Evolutionary conservation across 2,329 filamentous ascomycete genomes (phyloP).

Genomic region (Teratosphaeria destructans): DNA sequence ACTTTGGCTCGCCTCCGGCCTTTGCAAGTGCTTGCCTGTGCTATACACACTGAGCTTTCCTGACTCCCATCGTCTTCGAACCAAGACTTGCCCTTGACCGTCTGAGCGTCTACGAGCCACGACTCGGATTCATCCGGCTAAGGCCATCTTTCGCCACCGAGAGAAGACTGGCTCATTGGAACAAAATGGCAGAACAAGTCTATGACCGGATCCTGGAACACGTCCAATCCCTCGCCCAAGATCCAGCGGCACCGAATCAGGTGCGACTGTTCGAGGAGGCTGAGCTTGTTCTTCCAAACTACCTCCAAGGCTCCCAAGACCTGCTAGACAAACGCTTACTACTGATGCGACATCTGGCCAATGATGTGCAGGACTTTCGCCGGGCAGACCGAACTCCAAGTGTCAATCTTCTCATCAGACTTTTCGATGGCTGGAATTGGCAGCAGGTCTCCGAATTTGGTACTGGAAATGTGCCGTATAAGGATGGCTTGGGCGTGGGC

Average conservation of each 20-base stretch:
- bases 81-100: neutral
- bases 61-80: neutral
- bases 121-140: neutral
- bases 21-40: neutral
- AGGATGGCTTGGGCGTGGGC: constrained; percentile 42
- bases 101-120: neutral
- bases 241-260: constrained; percentile 27
- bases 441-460: constrained; percentile 8
- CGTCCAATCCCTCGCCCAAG: neutral
- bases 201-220: neutral
- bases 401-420: constrained; percentile 42
- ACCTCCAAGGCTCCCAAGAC: constrained; percentile 2
- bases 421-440: constrained; percentile 25
- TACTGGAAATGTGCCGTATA: constrained; percentile 32
- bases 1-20: neutral
- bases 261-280: constrained; percentile 41
- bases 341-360: constrained; percentile 37
- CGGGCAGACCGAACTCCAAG: constrained; percentile 45
- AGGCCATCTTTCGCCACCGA: too few relatives aligned
- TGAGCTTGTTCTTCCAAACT: constrained; percentile 31
- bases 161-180: neutral
- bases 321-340: constrained; percentile 22
- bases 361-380: constrained; percentile 41
- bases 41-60: neutral
- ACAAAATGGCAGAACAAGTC: constrained; percentile 5